Evolutionary conservation across 2,329 filamentous ascomycete genomes (phyloP).

Genomic region (Colletotrichum ledebouriae): DNA sequence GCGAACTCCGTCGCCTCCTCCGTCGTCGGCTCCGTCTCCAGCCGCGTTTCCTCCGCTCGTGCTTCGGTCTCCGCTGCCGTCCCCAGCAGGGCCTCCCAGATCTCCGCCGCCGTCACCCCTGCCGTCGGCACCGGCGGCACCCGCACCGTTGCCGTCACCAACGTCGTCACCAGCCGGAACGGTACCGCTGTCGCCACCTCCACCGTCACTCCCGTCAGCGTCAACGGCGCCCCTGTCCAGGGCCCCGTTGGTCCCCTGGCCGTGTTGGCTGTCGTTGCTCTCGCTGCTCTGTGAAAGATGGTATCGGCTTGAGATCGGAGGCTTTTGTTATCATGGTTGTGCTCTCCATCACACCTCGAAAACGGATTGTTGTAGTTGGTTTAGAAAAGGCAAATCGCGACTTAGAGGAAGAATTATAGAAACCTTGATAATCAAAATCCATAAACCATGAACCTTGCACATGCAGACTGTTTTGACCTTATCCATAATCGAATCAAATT

Average conservation of each 20-base stretch:
- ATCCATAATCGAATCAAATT: no score
- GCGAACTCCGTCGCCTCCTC: constrained; percentile 16
- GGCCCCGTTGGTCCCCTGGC: constrained; percentile 29
- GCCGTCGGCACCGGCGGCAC: constrained; percentile 18
- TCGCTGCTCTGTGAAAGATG: constrained; percentile 19
- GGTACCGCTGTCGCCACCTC: constrained; percentile 19
- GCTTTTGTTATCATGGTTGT: background rate
- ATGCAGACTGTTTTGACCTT: background rate
- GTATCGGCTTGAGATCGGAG: no score
- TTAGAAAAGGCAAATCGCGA: constrained; percentile 2
- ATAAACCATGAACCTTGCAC: background rate
- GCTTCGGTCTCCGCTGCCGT: background rate
- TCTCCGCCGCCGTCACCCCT: background rate
- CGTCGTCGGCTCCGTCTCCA: constrained; percentile 8
- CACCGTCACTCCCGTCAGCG: constrained; percentile 23
- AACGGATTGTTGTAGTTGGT: background rate
- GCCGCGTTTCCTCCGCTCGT: constrained; percentile 8
- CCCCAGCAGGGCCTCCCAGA: background rate
- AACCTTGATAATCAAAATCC: constrained; percentile 1
- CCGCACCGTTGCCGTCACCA: constrained; percentile 24
- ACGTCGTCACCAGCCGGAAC: constrained; percentile 16
- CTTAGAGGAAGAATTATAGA: constrained; percentile 2
- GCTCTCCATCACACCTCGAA: background rate
- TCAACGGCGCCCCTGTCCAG: constrained; percentile 24
- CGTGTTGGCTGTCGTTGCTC: constrained; percentile 30